Evolutionary conservation across 148 eudicot species (phyloP), one percentile per base, ranked within the genome.

Genomic region (Spergularia bocconei): DNA sequence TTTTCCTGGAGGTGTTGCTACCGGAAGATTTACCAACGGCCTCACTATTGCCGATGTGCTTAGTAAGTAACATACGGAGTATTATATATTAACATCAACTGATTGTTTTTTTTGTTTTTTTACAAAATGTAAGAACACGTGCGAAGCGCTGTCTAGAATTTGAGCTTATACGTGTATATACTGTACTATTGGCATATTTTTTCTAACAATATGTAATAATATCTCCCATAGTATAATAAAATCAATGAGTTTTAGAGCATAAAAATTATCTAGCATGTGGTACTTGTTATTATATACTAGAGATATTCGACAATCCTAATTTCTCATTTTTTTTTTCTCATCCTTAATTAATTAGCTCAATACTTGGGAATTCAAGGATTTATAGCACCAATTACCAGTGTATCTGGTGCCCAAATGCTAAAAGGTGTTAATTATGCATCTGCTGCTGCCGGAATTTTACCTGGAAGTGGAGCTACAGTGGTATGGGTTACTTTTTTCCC

Each of bases 341-440:
- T 29, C 3, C 8, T 44, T 44, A 4, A 44, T 44, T 48, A 50
- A n/a, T 71, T 41, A 7, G 93, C 93, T 74, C 78, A 81, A 59
- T 84, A 75, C 13, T 54, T 90, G 36, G 91, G 93, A 1, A 84
- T 89, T 29, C 77, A 79, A n/a, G 75, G 69, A 39, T 83, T 71
- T 21, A 87, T 87, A 65, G 74, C 75, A 6, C 86, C 93, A 4
- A 87, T 77, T 72, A 77, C 67, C 53, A 48, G 39, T 6, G 84
- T 83, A n/a, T 77, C 77, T 11, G 88, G 84, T 21, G 79, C 19
- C 57, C 67, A 78, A 13, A 77, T 87, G 56, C 81, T 83, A n/a
- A 72, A 73, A 50, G 96, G 96, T 57, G 89, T 88, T 0, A 91
- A 91, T 57, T 91, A 85, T 52, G 94, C 90, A 58, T 90, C 94